Base-by-base conservation (phyloP, 495 filamentous ascomycete species). In the Talaromyces ruber region DNA sequence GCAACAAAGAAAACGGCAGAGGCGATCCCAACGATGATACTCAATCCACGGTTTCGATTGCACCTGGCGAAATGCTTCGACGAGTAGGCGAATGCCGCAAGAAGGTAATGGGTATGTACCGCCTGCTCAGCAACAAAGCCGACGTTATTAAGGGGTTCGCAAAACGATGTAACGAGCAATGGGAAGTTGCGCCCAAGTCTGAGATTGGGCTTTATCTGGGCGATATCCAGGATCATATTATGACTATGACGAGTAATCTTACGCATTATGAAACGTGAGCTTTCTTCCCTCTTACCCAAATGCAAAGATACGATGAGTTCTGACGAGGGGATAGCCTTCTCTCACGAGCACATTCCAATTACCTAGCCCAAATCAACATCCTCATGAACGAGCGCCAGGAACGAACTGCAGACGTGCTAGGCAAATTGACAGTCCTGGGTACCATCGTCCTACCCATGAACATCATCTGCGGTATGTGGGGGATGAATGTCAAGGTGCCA, bases 81-180 rank as follows among this genome's bases (percentile, higher is more conserved):
- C 87, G 90, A 3, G 89, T 97, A 4, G 94, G 94, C 34, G 92
- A 96, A 70, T 96, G 92, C 70, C 83, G 94, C 55, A 97, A 97
- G 81, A 96, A 91, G 71, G 94, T 97, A 64, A 98, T 98, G 94
- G 85, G 85, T 55, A 76, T 98, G 62, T 97, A 97, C 71, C 83
- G 94, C 32, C 80, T 98, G 51, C 80, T 98, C 22, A 94, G 94
- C 65, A 97, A 94, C 74, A 98, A 98, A 77, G 94, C 93, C 9
- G 94, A 98, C 67, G 94, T 98, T 26, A 97, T 98, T 76, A 97
- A 97, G 77, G 92, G 94, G 2, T 97, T 98, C 64, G 94, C 94
- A n/a, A 98, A 98, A 76, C 81, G 94, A 21, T 98, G 94, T 73
- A 98, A 96, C 66, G 94, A 98, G 76, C 91, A 93, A 64, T 98